These are phyloP conservation scores for Rhododendron simsii DNA, from an alignment of 148 eudicot genomes.

Conservation along the genomic window DNA sequence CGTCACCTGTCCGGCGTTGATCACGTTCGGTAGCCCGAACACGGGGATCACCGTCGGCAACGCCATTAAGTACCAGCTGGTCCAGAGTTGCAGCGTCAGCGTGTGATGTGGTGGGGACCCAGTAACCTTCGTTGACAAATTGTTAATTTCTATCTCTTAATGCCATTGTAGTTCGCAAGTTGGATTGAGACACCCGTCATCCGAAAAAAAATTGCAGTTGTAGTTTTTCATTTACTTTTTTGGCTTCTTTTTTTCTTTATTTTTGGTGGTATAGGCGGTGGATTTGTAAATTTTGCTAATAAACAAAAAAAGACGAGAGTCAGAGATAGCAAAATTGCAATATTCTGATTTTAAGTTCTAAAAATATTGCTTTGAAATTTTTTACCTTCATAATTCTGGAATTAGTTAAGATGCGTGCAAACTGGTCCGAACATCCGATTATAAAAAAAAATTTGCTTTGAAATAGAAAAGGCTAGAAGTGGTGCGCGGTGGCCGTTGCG, in stretches of 20 bases:
- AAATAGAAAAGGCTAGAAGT: neutral
- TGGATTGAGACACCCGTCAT: too few relatives aligned
- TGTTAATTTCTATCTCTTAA: neutral
- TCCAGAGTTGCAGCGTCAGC: slow-evolving; percentile 54
- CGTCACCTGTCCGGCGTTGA: slow-evolving; percentile 50
- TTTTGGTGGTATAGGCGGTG: neutral
- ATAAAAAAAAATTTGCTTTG: too few relatives aligned
- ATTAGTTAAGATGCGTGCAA: too few relatives aligned
- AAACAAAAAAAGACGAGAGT: neutral
- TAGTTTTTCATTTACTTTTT: neutral
- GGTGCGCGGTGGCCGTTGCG: neutral
- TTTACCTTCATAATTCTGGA: accelerated
- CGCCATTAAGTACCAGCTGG: slow-evolving; percentile 61
- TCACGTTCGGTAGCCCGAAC: slow-evolving; percentile 41
- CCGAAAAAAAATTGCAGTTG: too few relatives aligned
- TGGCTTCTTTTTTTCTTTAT: neutral
- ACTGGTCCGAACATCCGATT: accelerated
- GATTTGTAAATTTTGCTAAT: slow-evolving; percentile 18
- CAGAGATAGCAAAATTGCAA: slow-evolving; percentile 17
- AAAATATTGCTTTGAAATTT: neutral
- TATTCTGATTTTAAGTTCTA: neutral
- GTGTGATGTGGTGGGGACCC: slow-evolving; percentile 21
- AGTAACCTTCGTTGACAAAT: neutral
- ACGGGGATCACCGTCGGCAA: slow-evolving; percentile 33
- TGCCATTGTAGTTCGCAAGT: too few relatives aligned